phyloP scores from a whole-genome alignment of 2,329 filamentous ascomycete genomes.

The Didymella pomorum region DNA sequence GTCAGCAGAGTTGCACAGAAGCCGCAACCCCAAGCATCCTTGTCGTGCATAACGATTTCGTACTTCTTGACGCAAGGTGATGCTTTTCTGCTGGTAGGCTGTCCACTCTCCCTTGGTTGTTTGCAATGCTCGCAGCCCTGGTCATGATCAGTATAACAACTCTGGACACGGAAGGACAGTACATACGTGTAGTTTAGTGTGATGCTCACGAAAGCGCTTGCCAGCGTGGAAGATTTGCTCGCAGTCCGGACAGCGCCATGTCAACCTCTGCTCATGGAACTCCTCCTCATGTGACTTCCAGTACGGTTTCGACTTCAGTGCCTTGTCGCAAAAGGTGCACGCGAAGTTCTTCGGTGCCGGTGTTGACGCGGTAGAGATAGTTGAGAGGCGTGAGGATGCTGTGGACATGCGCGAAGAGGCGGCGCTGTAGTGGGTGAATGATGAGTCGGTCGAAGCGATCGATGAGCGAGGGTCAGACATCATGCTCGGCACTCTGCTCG shows the following conservation, averaged over 20 bases:
- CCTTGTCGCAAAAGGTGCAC: slow-evolving; percentile 65
- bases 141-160: slow-evolving; percentile 24
- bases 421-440: slow-evolving; percentile 49
- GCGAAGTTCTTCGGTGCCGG: slow-evolving; percentile 51
- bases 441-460: slow-evolving; percentile 50
- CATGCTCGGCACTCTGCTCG: slow-evolving; percentile 50
- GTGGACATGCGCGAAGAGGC: slow-evolving; percentile 49
- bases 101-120: slow-evolving; percentile 64
- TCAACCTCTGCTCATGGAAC: slow-evolving; percentile 73
- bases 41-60: slow-evolving; percentile 62
- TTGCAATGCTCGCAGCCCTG: slow-evolving; percentile 68
- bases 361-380: slow-evolving; percentile 44
- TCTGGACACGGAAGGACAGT: not conserved
- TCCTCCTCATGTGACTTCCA: slow-evolving; percentile 76
- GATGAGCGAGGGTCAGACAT: slow-evolving; percentile 49
- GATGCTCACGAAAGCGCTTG: slow-evolving; percentile 73
- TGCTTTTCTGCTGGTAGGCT: slow-evolving; percentile 64
- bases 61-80: slow-evolving; percentile 51
- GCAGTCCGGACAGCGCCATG: slow-evolving; percentile 73
- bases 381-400: slow-evolving; percentile 49
- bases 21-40: slow-evolving; percentile 73
- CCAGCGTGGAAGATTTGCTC: slow-evolving; percentile 73
- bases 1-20: slow-evolving; percentile 71
- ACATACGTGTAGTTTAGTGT: slow-evolving; percentile 69
- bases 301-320: slow-evolving; percentile 72